A percentile compares a stretch with the other conserved stretches of the same genome.
Evolutionary conservation across 495 filamentous ascomycete genomes (phyloP).

Genomic region (Filosporella fistucella): DNA sequence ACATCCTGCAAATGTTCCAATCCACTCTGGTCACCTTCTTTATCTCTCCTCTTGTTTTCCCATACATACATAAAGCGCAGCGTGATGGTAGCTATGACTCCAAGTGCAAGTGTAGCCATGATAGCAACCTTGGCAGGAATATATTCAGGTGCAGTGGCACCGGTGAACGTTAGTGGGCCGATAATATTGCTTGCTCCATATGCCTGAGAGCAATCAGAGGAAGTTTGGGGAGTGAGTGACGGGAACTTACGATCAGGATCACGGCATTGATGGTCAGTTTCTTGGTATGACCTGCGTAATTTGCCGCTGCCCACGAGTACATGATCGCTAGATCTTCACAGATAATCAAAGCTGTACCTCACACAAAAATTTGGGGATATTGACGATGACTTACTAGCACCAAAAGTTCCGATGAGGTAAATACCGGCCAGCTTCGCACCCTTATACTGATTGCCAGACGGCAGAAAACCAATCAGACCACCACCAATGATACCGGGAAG

Average conservation of each 20-base stretch:
- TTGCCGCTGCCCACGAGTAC: slow-evolving; percentile 23
- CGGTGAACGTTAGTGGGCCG: slow-evolving; percentile 15
- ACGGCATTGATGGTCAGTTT: not conserved
- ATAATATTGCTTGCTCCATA: too few relatives aligned
- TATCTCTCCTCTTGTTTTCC: slow-evolving; percentile 52
- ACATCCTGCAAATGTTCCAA: too few relatives aligned
- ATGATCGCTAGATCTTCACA: slow-evolving; percentile 39
- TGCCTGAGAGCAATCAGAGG: too few relatives aligned
- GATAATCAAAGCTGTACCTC: too few relatives aligned
- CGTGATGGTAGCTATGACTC: slow-evolving; percentile 30
- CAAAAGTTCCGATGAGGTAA: slow-evolving; percentile 59
- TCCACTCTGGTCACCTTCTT: too few relatives aligned
- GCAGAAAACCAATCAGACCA: slow-evolving; percentile 59
- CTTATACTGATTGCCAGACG: slow-evolving; percentile 41
- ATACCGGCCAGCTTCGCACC: slow-evolving; percentile 48
- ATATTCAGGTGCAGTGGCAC: slow-evolving; percentile 43
- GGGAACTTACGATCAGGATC: too few relatives aligned
- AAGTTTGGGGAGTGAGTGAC: too few relatives aligned
- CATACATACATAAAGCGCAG: slow-evolving; percentile 24
- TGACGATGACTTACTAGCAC: slow-evolving; percentile 30
- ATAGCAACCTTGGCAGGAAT: slow-evolving; percentile 60
- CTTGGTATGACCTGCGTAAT: slow-evolving; percentile 14
- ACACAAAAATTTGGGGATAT: not conserved
- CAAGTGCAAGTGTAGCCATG: slow-evolving; percentile 21
- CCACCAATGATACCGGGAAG: slow-evolving; percentile 45